phyloP scores from a whole-genome alignment of 2,329 filamentous ascomycete species.

The Aphanocladium album region DNA sequence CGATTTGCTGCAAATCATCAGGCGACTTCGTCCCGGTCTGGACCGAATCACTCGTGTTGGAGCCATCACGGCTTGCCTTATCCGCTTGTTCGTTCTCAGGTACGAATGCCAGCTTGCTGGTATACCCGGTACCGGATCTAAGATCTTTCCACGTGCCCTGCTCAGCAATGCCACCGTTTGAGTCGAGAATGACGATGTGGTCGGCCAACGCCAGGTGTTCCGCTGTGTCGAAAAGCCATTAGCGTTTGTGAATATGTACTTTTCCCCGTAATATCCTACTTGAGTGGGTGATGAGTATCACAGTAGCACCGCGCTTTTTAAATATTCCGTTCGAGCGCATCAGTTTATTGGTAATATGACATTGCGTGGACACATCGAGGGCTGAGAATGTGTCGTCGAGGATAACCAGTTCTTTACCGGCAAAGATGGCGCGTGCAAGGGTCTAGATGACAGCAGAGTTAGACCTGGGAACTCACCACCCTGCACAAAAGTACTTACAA shows the following conservation, averaged over 20 bases:
- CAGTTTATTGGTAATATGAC: slow-evolving; percentile 11
- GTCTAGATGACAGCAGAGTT: background rate
- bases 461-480: background rate
- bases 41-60: background rate
- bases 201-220: slow-evolving; percentile 14
- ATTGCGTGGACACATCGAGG: slow-evolving; percentile 15
- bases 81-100: background rate
- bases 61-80: background rate
- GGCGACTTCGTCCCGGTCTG: background rate
- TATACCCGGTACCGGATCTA: slow-evolving; percentile 6
- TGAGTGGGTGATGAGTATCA: slow-evolving; percentile 16
- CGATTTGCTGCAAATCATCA: background rate
- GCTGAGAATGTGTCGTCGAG: slow-evolving; percentile 17
- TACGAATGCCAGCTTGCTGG: slow-evolving; percentile 4
- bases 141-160: slow-evolving; percentile 16
- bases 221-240: background rate
- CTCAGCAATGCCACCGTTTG: slow-evolving; percentile 8
- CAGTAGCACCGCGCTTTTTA: slow-evolving; percentile 11
- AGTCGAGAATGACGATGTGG: slow-evolving; percentile 14
- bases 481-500: slow-evolving; percentile 12
- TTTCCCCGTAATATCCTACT: slow-evolving; percentile 4
- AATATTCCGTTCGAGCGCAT: slow-evolving; percentile 14
- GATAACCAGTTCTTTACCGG: slow-evolving; percentile 11
- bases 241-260: background rate
- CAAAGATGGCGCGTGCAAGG: slow-evolving; percentile 15